Evolutionary conservation across 2,329 filamentous ascomycete species (phyloP).

Genomic region (Fusarium protoensiforme): DNA sequence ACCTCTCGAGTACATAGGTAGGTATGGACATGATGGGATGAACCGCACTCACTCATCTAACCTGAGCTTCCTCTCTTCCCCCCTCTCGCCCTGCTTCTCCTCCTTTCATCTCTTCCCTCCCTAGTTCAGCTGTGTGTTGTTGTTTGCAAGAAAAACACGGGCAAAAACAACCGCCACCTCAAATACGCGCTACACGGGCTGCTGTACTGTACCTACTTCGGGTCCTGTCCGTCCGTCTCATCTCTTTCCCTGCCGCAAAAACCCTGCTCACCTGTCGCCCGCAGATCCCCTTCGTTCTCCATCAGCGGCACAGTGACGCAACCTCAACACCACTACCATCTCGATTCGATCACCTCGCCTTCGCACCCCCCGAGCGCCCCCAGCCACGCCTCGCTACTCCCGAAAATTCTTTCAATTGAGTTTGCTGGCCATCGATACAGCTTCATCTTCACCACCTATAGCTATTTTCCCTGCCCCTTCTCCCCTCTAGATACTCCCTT

Average conservation of each 20-base stretch:
- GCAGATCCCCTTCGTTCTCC: constrained; percentile 40
- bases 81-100: not conserved
- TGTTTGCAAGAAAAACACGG: constrained; percentile 11
- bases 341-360: constrained; percentile 34
- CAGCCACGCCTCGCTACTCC: constrained; percentile 36
- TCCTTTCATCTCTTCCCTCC: constrained; percentile 6
- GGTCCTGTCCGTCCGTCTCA: not conserved
- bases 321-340: constrained; percentile 42
- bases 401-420: constrained; percentile 41
- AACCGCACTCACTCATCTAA: not conserved
- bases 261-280: constrained; percentile 33
- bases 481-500: constrained; percentile 5
- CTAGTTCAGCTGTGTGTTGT: constrained; percentile 2
- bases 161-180: constrained; percentile 10
- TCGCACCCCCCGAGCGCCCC: constrained; percentile 36
- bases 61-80: constrained; percentile 15
- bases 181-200: constrained; percentile 10
- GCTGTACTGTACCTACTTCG: too few species aligned
- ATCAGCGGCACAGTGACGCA: constrained; percentile 43
- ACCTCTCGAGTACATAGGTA: constrained; percentile 35
- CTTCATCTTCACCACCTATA: constrained; percentile 34
- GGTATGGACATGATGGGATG: constrained; percentile 23
- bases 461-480: constrained; percentile 13
- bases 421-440: constrained; percentile 35
- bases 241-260: constrained; percentile 26